These are phyloP conservation scores for Thymus mandschuricus DNA, from an alignment of 257 asterid genomes.

Conservation along the genomic window DNA sequence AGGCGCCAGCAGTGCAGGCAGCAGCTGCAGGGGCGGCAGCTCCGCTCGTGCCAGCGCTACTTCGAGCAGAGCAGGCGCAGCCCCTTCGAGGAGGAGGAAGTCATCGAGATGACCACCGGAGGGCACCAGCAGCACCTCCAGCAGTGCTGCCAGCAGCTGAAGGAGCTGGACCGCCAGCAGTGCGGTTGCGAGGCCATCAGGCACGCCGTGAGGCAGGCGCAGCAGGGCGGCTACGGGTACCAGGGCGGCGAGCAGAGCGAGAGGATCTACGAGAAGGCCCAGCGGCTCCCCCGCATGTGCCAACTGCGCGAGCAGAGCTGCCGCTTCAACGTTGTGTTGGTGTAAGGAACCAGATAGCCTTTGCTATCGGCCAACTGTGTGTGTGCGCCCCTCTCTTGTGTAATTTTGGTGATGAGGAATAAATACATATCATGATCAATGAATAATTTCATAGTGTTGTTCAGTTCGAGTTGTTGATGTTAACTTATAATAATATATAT, in stretches of 20 bases:
- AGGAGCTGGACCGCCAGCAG: constrained; percentile 18
- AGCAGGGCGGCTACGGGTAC: neutral
- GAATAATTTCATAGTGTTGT: too few relatives aligned
- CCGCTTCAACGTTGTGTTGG: constrained; percentile 30
- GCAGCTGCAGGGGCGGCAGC: constrained; percentile 41
- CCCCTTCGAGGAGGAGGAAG: constrained; percentile 17
- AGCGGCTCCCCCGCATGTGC: constrained; percentile 42
- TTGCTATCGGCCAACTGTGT: neutral
- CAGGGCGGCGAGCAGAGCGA: neutral
- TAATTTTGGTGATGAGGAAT: too few relatives aligned
- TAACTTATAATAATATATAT: too few relatives aligned
- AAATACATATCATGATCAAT: too few relatives aligned
- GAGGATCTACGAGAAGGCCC: constrained; percentile 39
- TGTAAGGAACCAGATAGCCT: neutral
- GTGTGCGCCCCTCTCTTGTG: too few relatives aligned
- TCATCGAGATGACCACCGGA: constrained; percentile 9
- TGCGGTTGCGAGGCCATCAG: constrained; percentile 53
- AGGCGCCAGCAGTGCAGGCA: constrained; percentile 36
- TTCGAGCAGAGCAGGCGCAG: constrained; percentile 22
- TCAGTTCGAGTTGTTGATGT: too few relatives aligned
- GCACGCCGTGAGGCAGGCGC: constrained; percentile 34
- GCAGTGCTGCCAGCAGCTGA: constrained; percentile 44
- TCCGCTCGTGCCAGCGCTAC: constrained; percentile 41
- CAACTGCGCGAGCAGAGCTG: constrained; percentile 35
- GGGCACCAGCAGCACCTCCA: neutral